Base-by-base conservation (phyloP, 192 early-diverging fungal species). In the Coemansia sp. region DNA sequence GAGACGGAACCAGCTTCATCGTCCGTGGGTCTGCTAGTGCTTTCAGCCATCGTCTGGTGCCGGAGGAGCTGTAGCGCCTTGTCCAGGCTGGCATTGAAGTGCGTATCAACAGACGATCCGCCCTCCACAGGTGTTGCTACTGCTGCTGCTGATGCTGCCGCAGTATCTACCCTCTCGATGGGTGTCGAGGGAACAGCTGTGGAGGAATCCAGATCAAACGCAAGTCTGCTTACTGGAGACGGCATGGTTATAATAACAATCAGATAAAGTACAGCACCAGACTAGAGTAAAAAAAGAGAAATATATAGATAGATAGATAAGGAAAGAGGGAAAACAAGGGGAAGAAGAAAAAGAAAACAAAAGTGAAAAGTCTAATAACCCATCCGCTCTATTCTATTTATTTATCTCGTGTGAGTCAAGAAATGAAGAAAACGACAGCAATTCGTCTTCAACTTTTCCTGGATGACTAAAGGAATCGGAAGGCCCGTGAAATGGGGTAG, bases 51-150 rank as follows among this genome's bases (percentile, higher is more conserved):
- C 18, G 68, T 55, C 39, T 74, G 67, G 56, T 74, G 67, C 42
- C 68, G 47, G 12, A 82, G 72, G 7, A 77, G 47, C 4, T 73
- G 69, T 36, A 82, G 74, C 26, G 80, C 80, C 61, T 61, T 54
- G 45, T 82, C 80, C 21, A 82, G 74, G 46, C 80, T 82, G 57
- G 80, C 80, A 60, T 82, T 82, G 26, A 82, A 82, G 63, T 82
- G 80, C 2, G 67, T 66, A 15, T 81, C 67, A 37, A 36, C 57
- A n/a, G 71, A 67, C 22, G 65, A 47, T 19, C 64, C 43, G 47
- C 61, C 45, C 8, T 61, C 64, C 15, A 54, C 60, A 9, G 57
- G 47, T 43, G 68, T 43, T 15, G 67, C 68, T 12, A 46, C 42
- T 19, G 52, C 47, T 22, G 51, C 21, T 26, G 51, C 26, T 15